These are phyloP conservation scores for Pestalotiopsis sp. DNA, from an alignment of 2,329 filamentous ascomycete species.

Conservation along the genomic window DNA sequence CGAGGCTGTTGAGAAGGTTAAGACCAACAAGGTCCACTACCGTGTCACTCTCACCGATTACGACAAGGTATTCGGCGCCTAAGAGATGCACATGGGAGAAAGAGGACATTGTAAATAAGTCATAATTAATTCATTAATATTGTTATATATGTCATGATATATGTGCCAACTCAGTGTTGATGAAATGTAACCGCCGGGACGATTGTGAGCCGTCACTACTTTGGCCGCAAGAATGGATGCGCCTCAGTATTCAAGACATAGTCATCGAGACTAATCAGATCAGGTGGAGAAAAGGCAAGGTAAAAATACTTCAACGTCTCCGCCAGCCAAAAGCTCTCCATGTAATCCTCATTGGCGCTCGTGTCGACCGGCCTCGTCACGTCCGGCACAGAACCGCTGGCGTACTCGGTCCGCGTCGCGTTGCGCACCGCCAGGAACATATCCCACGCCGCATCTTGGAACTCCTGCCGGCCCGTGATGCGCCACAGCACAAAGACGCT, in stretches of 20 bases:
- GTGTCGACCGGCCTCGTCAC: slow-evolving; percentile 49
- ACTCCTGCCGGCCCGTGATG: slow-evolving; percentile 28
- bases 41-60: slow-evolving; percentile 71
- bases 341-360: slow-evolving; percentile 45
- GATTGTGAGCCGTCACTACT: neutral
- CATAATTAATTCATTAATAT: neutral
- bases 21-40: slow-evolving; percentile 73
- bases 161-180: neutral
- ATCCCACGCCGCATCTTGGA: slow-evolving; percentile 31
- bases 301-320: slow-evolving; percentile 59
- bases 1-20: slow-evolving; percentile 70
- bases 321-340: slow-evolving; percentile 62
- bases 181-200: neutral
- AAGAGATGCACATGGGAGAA: neutral
- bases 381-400: slow-evolving; percentile 30
- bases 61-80: slow-evolving; percentile 63
- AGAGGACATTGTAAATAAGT: neutral
- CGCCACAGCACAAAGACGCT: slow-evolving; percentile 35
- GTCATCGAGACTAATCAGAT: slow-evolving; percentile 59
- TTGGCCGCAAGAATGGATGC: slow-evolving; percentile 30
- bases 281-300: slow-evolving; percentile 53
- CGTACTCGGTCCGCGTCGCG: slow-evolving; percentile 25
- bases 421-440: slow-evolving; percentile 32
- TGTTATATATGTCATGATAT: neutral
- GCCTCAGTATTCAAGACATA: slow-evolving; percentile 51